A percentile compares a stretch with the other conserved stretches of the same genome.
These are phyloP conservation scores for Talaromyces nanjingensis DNA, from an alignment of 495 filamentous ascomycete genomes.

Conservation along the genomic window DNA sequence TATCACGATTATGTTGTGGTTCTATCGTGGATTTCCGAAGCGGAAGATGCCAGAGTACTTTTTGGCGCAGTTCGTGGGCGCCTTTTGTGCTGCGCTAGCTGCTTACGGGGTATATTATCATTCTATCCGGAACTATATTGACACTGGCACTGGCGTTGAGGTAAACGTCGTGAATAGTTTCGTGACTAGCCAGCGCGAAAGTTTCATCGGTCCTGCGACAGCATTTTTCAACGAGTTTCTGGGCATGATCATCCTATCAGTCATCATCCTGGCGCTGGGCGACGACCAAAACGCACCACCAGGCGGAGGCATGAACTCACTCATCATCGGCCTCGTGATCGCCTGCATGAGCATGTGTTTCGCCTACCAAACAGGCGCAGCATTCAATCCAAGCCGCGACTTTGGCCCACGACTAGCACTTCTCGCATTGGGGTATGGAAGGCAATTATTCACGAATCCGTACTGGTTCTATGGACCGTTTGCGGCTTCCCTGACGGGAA, in stretches of 20 bases:
- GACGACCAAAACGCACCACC: constrained; percentile 50
- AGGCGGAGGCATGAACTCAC: constrained; percentile 45
- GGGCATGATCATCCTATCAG: constrained; percentile 35
- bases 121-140: constrained; percentile 34
- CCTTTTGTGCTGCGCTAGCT: constrained; percentile 33
- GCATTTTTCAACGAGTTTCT: constrained; percentile 48
- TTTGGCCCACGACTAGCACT: constrained; percentile 41
- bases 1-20: constrained; percentile 40
- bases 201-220: constrained; percentile 34
- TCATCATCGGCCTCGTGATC: constrained; percentile 40
- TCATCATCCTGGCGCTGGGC: constrained; percentile 45
- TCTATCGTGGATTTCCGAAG: constrained; percentile 47
- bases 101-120: constrained; percentile 45
- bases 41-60: constrained; percentile 41
- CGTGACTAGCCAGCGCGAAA: constrained; percentile 32
- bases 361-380: constrained; percentile 40
- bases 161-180: constrained; percentile 33
- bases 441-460: constrained; percentile 29
- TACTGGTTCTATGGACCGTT: constrained; percentile 50
- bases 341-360: constrained; percentile 37
- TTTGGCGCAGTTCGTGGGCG: constrained; percentile 39
- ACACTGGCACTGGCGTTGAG: constrained; percentile 19
- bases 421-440: constrained; percentile 36
- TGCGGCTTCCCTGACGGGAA: constrained; percentile 37
- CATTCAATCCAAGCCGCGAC: constrained; percentile 45